Evolutionary conservation across 768 basidiomycete genomes (phyloP).

Genomic region (Dictyophora rubrovolvata): DNA sequence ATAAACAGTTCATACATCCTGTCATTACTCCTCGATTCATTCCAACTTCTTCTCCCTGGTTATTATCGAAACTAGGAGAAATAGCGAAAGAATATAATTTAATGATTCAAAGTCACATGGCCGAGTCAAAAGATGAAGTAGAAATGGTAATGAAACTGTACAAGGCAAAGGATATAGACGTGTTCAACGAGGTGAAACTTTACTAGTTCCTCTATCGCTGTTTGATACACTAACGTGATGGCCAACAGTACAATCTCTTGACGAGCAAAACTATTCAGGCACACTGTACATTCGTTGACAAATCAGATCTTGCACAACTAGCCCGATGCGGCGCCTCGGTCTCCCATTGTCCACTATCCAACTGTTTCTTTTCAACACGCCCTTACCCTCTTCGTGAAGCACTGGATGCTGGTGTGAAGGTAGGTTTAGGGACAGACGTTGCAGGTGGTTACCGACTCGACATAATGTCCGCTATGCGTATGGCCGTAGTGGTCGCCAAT

Average conservation of each 20-base stretch:
- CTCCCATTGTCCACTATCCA: constrained; percentile 85
- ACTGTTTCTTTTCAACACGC: constrained; percentile 72
- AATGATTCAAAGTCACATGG: constrained; percentile 71
- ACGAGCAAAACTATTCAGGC: constrained; percentile 67
- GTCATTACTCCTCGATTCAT: constrained; percentile 86
- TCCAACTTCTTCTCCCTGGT: constrained; percentile 71
- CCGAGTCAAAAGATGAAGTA: constrained; percentile 69
- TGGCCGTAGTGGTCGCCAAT: constrained; percentile 61
- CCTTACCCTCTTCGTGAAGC: constrained; percentile 67
- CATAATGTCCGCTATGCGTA: constrained; percentile 72
- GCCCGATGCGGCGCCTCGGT: constrained; percentile 45
- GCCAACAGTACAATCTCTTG: constrained; percentile 44
- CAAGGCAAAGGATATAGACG: constrained; percentile 57
- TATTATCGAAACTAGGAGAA: constrained; percentile 52
- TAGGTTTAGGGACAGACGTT: constrained; percentile 80
- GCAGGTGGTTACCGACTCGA: constrained; percentile 79
- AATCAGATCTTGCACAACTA: constrained; percentile 41
- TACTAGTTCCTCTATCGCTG: neutral
- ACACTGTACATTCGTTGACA: constrained; percentile 76
- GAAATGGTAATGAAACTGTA: constrained; percentile 57
- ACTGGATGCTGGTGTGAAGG: constrained; percentile 45
- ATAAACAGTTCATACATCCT: constrained; percentile 56
- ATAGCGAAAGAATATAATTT: constrained; percentile 38
- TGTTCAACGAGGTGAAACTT: constrained; percentile 56
- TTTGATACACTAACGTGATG: neutral